Base-by-base conservation (phyloP, 129 eudicot genomes). In the Logfia minima region DNA sequence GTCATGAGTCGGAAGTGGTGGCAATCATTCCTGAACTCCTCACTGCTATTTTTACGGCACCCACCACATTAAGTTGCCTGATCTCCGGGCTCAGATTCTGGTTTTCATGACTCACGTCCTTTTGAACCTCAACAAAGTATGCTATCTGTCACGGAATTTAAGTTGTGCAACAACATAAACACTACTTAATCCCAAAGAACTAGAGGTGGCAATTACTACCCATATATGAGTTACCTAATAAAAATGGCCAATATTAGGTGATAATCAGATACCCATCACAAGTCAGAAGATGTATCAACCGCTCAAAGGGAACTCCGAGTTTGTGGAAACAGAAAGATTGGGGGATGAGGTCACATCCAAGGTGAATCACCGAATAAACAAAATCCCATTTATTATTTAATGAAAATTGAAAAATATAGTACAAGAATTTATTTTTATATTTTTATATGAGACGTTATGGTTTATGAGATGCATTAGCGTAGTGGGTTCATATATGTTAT, bases 11-110 rank as follows among this genome's bases (percentile, higher is more conserved):
- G 6, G 48, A 66, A 66, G 43, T 28, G 41, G 23, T 83, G 69
- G 90, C 87, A 19, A 83, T 83, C 85, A 92, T 92, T 13, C 93
- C 83, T 6, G 78, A 85, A 63, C 88, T 75, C 80, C 98, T 86
- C n/a, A 90, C 92, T 7, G 96, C 98, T 41, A 93, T 93, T 81
- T 88, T 93, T 31, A 90, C 90, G n/a, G 95, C 96, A 61, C 87
- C 98, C 55, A 93, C 94, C 13, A 79, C 92, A 24, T 96, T 80
- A 45, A 86, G 96, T 48, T 90, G 98, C 82, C 86, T 80, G 76
- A 68, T 83, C 78, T 86, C 90, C 2, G 92, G 92, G 29, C 87
- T 82, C 77, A 85, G 48, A 48, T 65, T 83, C 9, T 71, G 74
- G 52, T 80, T 67, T 66, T 31, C 69, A 66, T 68, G 43, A 35